Conservation (phyloP, 352 stramenopile genomes). For the Globisporangium okanoganense region DNA sequence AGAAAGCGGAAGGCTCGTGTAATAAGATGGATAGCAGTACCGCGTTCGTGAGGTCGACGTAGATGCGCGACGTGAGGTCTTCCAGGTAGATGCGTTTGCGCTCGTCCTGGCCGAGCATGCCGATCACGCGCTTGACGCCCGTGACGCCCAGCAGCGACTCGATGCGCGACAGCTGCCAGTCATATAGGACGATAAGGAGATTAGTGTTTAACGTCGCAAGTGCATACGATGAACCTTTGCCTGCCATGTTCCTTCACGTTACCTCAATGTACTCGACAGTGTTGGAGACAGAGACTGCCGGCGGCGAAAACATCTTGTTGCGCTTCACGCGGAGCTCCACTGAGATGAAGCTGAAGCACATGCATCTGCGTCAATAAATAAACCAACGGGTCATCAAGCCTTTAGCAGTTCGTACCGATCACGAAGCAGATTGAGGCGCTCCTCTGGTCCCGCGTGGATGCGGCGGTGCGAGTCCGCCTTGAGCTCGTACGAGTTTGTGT, state of each 20-base stretch:
- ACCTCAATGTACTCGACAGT: conserved; percentile 72
- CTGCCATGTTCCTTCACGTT: no score
- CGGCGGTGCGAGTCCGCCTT: conserved; percentile 42
- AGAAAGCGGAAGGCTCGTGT: background rate
- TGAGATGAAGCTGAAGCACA: conserved; percentile 59
- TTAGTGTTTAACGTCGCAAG: background rate
- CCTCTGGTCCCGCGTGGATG: conserved; percentile 56
- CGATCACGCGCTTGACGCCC: conserved; percentile 74
- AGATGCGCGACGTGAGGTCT: conserved; percentile 79
- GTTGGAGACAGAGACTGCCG: conserved; percentile 48
- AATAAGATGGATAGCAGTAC: conserved; percentile 15
- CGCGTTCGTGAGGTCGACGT: conserved; percentile 67
- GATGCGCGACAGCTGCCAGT: conserved; percentile 67
- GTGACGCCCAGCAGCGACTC: conserved; percentile 82
- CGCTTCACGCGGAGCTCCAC: conserved; percentile 75
- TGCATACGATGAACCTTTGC: no score
- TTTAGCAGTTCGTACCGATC: conserved; percentile 30
- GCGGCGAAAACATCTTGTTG: conserved; percentile 79
- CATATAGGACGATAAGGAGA: background rate
- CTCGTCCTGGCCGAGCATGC: conserved; percentile 84
- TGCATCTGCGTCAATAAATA: background rate
- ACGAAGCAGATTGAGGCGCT: conserved; percentile 61
- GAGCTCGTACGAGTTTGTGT: conserved; percentile 78
- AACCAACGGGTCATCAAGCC: background rate
- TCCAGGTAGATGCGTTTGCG: conserved; percentile 75